Percentiles rank a stretch among this genome's conserved stretches.
Conservation (phyloP, 495 filamentous ascomycete genomes). For the Aspergillus ellipticus region DNA sequence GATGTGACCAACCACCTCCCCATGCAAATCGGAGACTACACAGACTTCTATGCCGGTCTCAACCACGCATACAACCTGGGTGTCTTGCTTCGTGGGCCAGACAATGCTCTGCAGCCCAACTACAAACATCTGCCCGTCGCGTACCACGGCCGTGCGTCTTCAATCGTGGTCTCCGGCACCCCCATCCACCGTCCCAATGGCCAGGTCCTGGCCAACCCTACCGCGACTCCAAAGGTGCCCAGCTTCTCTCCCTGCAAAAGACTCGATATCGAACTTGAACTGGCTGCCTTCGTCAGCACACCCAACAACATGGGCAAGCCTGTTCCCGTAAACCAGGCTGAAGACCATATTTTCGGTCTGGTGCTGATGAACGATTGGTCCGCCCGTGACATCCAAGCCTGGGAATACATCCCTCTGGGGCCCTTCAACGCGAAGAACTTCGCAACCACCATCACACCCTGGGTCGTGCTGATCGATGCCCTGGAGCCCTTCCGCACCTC, state of each 20-base stretch:
- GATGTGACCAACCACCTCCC: constrained; percentile 72
- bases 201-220: constrained; percentile 68
- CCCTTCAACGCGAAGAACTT: constrained; percentile 95
- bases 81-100: constrained; percentile 73
- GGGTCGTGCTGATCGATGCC: constrained; percentile 84
- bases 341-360: constrained; percentile 77
- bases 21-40: constrained; percentile 90
- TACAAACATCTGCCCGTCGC: constrained; percentile 88
- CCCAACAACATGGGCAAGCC: constrained; percentile 63
- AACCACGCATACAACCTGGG: constrained; percentile 86
- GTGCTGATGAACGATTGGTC: constrained; percentile 96
- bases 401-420: constrained; percentile 84
- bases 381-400: constrained; percentile 83
- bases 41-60: constrained; percentile 92
- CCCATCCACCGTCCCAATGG: constrained; percentile 73
- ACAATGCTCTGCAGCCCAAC: constrained; percentile 81
- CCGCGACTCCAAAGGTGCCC: constrained; percentile 57
- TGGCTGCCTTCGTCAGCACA: constrained; percentile 75
- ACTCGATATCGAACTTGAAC: constrained; percentile 84
- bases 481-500: constrained; percentile 64
- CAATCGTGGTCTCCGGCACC: constrained; percentile 73
- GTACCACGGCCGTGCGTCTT: constrained; percentile 81
- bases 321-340: constrained; percentile 61
- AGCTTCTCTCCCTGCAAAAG: constrained; percentile 59
- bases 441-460: constrained; percentile 81